Conservation (phyloP, 2,329 filamentous ascomycete genomes). For the Teratosphaeria epicoccoides region DNA sequence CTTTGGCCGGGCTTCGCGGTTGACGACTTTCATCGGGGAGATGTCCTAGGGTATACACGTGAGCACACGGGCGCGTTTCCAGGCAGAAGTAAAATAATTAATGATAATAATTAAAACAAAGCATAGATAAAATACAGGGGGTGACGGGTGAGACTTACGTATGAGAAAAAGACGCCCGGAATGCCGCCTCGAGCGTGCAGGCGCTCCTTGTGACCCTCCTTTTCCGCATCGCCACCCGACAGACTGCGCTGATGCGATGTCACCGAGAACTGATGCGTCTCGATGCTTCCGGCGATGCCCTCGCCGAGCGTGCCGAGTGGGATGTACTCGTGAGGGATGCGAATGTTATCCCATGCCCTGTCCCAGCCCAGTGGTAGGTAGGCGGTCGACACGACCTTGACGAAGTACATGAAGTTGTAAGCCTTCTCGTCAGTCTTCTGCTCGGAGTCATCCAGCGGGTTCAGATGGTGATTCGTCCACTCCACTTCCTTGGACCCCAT, state of each 20-base stretch:
- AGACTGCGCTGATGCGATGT: constrained; percentile 92
- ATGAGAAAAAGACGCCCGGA: constrained; percentile 96
- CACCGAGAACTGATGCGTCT: constrained; percentile 97
- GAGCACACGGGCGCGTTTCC: background rate
- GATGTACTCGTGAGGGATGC: constrained; percentile 37
- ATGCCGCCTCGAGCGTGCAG: constrained; percentile 85
- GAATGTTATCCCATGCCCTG: constrained; percentile 37
- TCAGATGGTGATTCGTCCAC: constrained; percentile 85
- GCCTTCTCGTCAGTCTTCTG: constrained; percentile 72
- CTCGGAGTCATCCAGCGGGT: constrained; percentile 72
- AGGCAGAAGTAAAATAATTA: no score
- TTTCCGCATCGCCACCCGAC: constrained; percentile 68
- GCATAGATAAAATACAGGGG: constrained; percentile 10
- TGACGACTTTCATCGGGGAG: constrained; percentile 98
- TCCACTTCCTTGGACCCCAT: constrained; percentile 44
- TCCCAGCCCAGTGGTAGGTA: constrained; percentile 90
- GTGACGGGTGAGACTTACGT: constrained; percentile 49
- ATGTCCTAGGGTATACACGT: constrained; percentile 51
- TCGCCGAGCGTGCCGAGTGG: constrained; percentile 61
- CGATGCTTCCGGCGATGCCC: constrained; percentile 65
- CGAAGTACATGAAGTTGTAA: constrained; percentile 98
- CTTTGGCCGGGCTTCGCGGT: constrained; percentile 82
- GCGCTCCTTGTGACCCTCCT: constrained; percentile 85
- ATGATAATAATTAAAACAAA: no score
- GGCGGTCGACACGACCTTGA: constrained; percentile 94